Evolutionary conservation across 179 eudicot genomes (phyloP), one percentile per base, ranked within the genome.

Genomic region (Silene vulgaris): DNA sequence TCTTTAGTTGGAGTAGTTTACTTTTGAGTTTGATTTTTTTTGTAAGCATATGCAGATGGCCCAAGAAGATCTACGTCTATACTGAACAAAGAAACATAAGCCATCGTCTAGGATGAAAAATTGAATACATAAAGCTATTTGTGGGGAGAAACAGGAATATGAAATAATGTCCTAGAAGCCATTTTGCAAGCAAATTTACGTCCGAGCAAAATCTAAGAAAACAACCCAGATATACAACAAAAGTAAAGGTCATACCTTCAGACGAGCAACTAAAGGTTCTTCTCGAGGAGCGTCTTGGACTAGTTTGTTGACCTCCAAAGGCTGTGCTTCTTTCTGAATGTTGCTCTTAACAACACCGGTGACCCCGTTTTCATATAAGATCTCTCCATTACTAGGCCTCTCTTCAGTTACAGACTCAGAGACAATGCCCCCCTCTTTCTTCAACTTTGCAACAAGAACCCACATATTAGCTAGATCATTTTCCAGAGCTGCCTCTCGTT

Each of bases 391-490:
- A 45, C 40, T 32, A 32, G 48, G 77, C 56, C 84, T 82, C 70
- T 80, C 80, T 3, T 76, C 90, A 54, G 72, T 14, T 69, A 83
- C 78, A 29, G 85, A 23, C 77, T 84, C 97, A 29, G 85, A 74
- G 21, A 69, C 66, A 37, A 73, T 80, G 45, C 77, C 86, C 35
- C 78, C 89, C 54, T 89, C 97, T 83, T 89, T 96, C 86, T 91
- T 96, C 77, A 96, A 78, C 88, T 91, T 92, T 65, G 99, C 98
- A 71, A 96, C 99, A 77, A 96, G 96, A 81, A 93, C 95, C 99
- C 99, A 96, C 98, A 94, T 96, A 78, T 91, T 91, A 26, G 99
- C 98, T 68, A 96, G 82, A 85, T 93, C 99, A 76, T 89, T 96
- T 83, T 96, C 99, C 65, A 96, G 82, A 72, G 91, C 86, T 21